Percentiles rank a stretch among this genome's conserved stretches.
phyloP scores from a whole-genome alignment of 2,329 filamentous ascomycete species.

The Colletotrichum endophyticum region DNA sequence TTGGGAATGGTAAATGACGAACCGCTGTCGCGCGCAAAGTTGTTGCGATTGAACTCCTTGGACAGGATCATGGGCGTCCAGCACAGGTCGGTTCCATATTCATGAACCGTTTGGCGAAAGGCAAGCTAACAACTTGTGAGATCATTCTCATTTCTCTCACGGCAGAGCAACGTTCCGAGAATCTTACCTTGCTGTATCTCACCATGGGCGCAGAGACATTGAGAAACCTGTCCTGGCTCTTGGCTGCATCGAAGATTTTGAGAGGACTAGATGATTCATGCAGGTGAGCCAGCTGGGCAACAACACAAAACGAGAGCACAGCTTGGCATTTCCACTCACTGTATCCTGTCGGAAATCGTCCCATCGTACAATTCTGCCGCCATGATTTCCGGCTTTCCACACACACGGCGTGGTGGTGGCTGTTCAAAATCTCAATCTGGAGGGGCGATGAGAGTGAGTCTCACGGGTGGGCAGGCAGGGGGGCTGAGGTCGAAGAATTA shows the following conservation, averaged over 20 bases:
- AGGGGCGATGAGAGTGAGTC: not conserved
- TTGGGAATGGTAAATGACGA: constrained; percentile 5
- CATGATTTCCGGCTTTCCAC: not conserved
- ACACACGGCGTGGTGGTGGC: not conserved
- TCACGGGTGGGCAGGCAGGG: not conserved
- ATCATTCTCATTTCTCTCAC: not conserved
- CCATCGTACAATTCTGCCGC: constrained; percentile 8
- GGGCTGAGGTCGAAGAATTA: not conserved
- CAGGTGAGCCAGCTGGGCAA: not conserved
- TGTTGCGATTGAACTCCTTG: constrained; percentile 70
- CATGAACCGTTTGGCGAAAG: constrained; percentile 70
- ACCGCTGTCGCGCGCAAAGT: constrained; percentile 66
- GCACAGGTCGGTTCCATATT: constrained; percentile 69
- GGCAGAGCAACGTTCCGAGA: not conserved
- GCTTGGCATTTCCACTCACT: not conserved
- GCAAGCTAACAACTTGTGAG: constrained; percentile 54
- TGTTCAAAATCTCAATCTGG: not conserved
- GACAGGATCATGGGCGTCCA: constrained; percentile 77
- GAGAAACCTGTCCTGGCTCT: constrained; percentile 55
- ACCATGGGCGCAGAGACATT: constrained; percentile 73
- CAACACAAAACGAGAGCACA: not conserved
- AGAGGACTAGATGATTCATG: constrained; percentile 51
- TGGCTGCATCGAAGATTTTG: constrained; percentile 62
- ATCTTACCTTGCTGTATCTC: constrained; percentile 61
- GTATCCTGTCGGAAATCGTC: constrained; percentile 15